Evolutionary conservation across 345 rosid genomes (phyloP).

Genomic region (Gossypium anomalum): DNA sequence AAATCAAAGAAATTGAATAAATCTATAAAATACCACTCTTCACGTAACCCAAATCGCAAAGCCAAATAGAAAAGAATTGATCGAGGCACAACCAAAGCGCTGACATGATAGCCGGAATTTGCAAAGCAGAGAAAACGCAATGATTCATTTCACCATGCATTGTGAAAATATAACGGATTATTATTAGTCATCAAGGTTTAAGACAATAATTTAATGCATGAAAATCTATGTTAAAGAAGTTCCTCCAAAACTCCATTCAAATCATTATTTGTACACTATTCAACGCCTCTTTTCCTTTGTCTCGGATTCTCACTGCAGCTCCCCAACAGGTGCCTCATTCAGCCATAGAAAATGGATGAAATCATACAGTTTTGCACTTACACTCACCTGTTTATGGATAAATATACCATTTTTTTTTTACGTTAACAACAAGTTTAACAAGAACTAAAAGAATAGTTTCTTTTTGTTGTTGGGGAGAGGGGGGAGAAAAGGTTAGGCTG

Average conservation of each 20-base stretch:
- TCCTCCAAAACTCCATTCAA: conserved; percentile 17
- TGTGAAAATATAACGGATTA: neutral
- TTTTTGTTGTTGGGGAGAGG: no score
- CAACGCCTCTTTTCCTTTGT: neutral
- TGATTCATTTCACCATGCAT: neutral
- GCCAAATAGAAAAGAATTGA: no score
- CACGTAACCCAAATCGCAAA: no score
- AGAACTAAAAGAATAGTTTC: neutral
- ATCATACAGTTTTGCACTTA: conserved; percentile 75
- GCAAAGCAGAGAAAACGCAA: neutral
- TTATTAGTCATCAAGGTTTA: neutral
- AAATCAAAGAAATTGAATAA: no score
- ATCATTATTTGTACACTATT: conserved; percentile 20
- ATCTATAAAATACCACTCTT: no score
- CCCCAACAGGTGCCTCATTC: conserved; percentile 98
- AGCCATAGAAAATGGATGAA: conserved; percentile 97
- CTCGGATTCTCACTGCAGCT: conserved; percentile 45
- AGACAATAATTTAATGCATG: neutral
- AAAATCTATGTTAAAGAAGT: conserved; percentile 2
- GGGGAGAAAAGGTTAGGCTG: neutral
- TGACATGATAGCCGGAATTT: no score
- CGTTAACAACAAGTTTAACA: neutral
- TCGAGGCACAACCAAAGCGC: no score
- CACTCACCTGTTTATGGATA: conserved; percentile 65
- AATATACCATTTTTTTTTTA: neutral